Evolutionary conservation across 176 grass and related monocot genomes (phyloP), one percentile per base, ranked within the genome.

Genomic region (Phragmites australis): DNA sequence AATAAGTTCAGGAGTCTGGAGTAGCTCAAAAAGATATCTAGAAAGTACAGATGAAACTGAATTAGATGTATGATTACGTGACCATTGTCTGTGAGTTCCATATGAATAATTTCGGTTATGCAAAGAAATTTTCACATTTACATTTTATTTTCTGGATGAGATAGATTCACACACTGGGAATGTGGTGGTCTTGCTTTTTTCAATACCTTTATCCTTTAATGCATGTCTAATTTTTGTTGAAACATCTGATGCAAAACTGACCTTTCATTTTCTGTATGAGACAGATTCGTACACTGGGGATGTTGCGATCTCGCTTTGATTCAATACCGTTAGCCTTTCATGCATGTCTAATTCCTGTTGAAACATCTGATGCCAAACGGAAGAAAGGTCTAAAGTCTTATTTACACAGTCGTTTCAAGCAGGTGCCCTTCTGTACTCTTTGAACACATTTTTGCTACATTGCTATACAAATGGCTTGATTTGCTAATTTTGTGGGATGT

Each of bases 221-320:
- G 77, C 44, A 8, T 82, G 31, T 84, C 62, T 92, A 74, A 70
- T 88, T 88, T 92, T 90, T 41, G 64, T 74, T 66, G 83, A 92
- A 78, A 79, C 58, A 61, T 79, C 75, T 80, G 85, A 87, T 86
- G 22, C 45, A 65, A 87, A 78, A 41, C 71, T 68, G 83, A 90
- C 30, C 2, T 67, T 26, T 73, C n/a, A 21, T 57, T 86, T 81
- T 81, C 69, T 83, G 68, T 16, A 83, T 46, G 85, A 69, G 68
- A 68, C 89, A 97, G 94, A 97, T 97, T 65, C 89, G 94, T 22
- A 94, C 94, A 48, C 83, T 97, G 65, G 91, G 72, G 83, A 90
- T 97, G 94, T 65, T 97, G 69, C 69, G 94, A 71, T 94, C 92
- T 46, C 88, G 94, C 85, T 97, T 97, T 90, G 71, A 85, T 68